A percentile compares a stretch with the other conserved stretches of the same genome.
These are phyloP conservation scores for Dryadomyces quercus-mongolicae DNA, from an alignment of 2,329 filamentous ascomycete species.

Conservation along the genomic window DNA sequence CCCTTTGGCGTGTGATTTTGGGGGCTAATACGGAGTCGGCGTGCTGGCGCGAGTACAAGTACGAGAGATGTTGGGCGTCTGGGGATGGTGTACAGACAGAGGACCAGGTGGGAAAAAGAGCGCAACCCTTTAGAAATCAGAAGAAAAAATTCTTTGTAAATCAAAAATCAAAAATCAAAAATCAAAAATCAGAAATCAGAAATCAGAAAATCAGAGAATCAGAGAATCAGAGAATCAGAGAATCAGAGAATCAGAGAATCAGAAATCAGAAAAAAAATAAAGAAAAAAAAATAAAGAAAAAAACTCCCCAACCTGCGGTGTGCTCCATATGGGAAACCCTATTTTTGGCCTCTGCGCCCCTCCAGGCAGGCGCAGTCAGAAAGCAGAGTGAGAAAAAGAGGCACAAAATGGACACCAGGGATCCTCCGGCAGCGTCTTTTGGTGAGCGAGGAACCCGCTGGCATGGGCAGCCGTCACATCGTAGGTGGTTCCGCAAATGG, in stretches of 20 bases:
- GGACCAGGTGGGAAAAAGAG: background rate
- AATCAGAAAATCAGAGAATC: background rate
- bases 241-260: no score
- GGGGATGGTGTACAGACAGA: background rate
- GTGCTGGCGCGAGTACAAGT: background rate
- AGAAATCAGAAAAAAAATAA: background rate
- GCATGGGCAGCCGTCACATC: background rate
- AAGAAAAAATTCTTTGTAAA: background rate
- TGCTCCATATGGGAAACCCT: no score
- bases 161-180: background rate
- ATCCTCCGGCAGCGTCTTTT: no score
- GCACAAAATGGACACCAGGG: no score
- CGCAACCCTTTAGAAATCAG: no score
- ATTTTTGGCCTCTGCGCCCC: no score
- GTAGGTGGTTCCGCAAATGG: background rate
- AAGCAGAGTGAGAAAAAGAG: no score
- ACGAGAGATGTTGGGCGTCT: no score
- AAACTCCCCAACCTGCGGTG: no score
- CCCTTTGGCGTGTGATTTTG: background rate
- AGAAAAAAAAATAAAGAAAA: no score
- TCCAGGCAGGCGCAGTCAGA: no score
- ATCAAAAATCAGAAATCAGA: background rate
- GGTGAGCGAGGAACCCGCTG: background rate
- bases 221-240: no score
- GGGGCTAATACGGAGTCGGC: background rate